Conservation (phyloP, 2,329 filamentous ascomycete genomes). For the Aspergillus uvarum region DNA sequence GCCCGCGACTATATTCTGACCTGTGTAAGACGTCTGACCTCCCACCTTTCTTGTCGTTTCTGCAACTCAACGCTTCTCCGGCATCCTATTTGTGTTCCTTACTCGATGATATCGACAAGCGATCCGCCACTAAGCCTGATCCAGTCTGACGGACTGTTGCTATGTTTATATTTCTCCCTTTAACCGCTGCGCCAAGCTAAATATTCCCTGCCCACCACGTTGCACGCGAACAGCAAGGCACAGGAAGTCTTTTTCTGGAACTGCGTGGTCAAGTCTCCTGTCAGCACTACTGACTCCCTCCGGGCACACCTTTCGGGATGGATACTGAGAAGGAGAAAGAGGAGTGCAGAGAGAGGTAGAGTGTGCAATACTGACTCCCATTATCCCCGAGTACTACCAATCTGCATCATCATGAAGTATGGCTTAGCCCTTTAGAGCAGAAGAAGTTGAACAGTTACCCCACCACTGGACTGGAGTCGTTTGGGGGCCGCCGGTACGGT, state of each 20-base stretch:
- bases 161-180: background rate
- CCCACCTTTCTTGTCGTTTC: background rate
- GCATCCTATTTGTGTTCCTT: background rate
- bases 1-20: background rate
- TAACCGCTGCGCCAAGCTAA: constrained; percentile 1
- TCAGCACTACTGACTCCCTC: background rate
- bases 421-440: background rate
- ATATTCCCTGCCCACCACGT: constrained; percentile 6
- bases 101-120: background rate
- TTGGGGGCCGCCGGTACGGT: background rate
- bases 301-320: too few relatives aligned
- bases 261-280: background rate
- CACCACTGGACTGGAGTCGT: background rate
- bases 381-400: background rate
- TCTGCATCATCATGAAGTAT: background rate
- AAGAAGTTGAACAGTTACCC: background rate
- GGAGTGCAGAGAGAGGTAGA: background rate
- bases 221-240: constrained; percentile 4
- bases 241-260: background rate
- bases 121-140: background rate
- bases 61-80: background rate
- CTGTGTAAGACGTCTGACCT: background rate
- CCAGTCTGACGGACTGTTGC: background rate
- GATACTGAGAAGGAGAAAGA: background rate
- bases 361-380: too few relatives aligned